Conservation (phyloP, 768 basidiomycete species). For the Leccinum fibrillosum region DNA sequence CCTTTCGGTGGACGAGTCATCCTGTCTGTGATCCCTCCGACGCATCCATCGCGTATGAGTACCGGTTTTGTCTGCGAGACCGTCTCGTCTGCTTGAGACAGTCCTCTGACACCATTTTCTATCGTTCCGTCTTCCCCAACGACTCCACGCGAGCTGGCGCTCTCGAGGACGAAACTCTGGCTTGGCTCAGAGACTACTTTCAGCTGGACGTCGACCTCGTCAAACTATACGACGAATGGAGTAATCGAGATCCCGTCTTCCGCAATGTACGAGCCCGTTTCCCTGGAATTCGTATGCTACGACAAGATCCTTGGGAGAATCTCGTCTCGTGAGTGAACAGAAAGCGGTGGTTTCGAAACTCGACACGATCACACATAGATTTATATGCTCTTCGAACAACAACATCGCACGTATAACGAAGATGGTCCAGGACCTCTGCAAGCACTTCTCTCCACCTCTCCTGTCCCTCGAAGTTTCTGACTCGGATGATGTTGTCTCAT, state of each 20-base stretch:
- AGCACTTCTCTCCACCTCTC: slow-evolving; percentile 68
- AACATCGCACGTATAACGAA: slow-evolving; percentile 93
- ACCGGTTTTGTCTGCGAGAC: slow-evolving; percentile 75
- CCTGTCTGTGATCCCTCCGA: slow-evolving; percentile 12
- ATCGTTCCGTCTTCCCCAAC: slow-evolving; percentile 64
- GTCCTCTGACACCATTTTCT: slow-evolving; percentile 58
- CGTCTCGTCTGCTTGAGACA: slow-evolving; percentile 84
- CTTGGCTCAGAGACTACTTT: slow-evolving; percentile 85
- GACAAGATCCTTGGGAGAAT: slow-evolving; percentile 97
- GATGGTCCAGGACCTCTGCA: slow-evolving; percentile 85
- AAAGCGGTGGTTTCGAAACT: neutral
- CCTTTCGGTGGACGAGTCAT: slow-evolving; percentile 75
- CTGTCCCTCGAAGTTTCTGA: slow-evolving; percentile 40
- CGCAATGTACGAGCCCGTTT: slow-evolving; percentile 59
- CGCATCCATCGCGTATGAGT: slow-evolving; percentile 50
- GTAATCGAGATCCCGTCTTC: slow-evolving; percentile 71
- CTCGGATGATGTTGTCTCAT: slow-evolving; percentile 36
- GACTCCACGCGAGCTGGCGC: slow-evolving; percentile 30
- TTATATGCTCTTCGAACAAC: slow-evolving; percentile 98
- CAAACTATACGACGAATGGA: slow-evolving; percentile 75
- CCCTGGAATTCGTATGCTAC: slow-evolving; percentile 78
- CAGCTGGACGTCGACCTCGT: slow-evolving; percentile 76
- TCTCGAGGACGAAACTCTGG: slow-evolving; percentile 61
- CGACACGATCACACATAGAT: slow-evolving; percentile 45
- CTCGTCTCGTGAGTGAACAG: slow-evolving; percentile 73